Conservation (phyloP, 2,329 filamentous ascomycete genomes). For the Purpureocillium takamizusanense region DNA sequence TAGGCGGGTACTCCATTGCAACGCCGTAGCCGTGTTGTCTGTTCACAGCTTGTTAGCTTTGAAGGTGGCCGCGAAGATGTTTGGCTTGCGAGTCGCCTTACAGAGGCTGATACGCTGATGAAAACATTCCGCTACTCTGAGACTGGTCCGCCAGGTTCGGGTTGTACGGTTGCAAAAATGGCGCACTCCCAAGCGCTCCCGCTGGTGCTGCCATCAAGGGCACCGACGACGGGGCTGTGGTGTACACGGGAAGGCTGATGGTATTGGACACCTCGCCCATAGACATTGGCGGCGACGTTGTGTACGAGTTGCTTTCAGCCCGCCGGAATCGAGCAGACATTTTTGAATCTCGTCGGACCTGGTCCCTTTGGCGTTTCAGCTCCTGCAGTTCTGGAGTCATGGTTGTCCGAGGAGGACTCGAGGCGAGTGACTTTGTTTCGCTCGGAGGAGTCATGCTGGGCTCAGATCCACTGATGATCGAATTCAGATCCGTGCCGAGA, state of each 20-base stretch:
- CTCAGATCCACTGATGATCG: conserved; percentile 38
- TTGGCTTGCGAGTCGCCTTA: conserved; percentile 16
- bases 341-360: conserved; percentile 49
- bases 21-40: conserved; percentile 30
- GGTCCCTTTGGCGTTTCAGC: conserved; percentile 51
- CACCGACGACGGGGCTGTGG: conserved; percentile 39
- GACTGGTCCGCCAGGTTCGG: conserved; percentile 36
- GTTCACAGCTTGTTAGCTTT: conserved; percentile 2
- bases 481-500: conserved; percentile 34
- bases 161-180: conserved; percentile 43
- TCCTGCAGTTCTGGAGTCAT: conserved; percentile 53
- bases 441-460: conserved; percentile 41
- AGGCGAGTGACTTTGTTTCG: conserved; percentile 42
- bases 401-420: conserved; percentile 45
- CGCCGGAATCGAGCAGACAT: conserved; percentile 40
- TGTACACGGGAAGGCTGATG: conserved; percentile 40
- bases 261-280: conserved; percentile 30
- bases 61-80: conserved; percentile 4
- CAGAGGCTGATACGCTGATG: conserved; percentile 25
- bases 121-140: conserved; percentile 23
- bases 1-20: conserved; percentile 32
- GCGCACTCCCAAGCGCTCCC: conserved; percentile 29
- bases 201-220: conserved; percentile 42
- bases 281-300: conserved; percentile 25
- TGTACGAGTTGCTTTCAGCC: conserved; percentile 36